Percentiles rank a stretch among this genome's conserved stretches.
Evolutionary conservation across 805 yeast species (phyloP).

Genomic region (Torulaspora indica): DNA sequence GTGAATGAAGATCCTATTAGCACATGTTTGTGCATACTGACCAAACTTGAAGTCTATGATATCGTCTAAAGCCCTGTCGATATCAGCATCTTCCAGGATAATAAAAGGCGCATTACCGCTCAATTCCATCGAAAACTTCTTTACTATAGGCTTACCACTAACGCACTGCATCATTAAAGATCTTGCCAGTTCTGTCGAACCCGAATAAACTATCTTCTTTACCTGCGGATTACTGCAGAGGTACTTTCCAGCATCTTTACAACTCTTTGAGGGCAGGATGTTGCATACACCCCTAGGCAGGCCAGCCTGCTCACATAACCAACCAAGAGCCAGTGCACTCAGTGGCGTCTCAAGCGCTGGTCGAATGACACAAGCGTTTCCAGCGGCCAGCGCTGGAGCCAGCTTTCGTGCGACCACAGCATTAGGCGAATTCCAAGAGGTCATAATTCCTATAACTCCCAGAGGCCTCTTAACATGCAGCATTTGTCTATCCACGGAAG

Average conservation of each 20-base stretch:
- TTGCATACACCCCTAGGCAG: conserved; percentile 78
- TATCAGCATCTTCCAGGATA: conserved; percentile 69
- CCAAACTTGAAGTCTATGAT: conserved; percentile 71
- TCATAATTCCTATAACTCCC: conserved; percentile 84
- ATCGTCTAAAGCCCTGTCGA: conserved; percentile 58
- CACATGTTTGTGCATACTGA: conserved; percentile 91
- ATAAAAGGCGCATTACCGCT: conserved; percentile 90
- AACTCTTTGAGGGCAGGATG: conserved; percentile 71
- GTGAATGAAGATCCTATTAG: conserved; percentile 80
- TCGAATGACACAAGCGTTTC: conserved; percentile 77
- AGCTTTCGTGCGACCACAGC: conserved; percentile 83
- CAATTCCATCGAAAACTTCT: conserved; percentile 75
- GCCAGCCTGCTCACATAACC: conserved; percentile 66
- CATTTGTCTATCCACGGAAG: conserved; percentile 50
- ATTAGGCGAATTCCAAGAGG: conserved; percentile 91
- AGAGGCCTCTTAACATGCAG: conserved; percentile 74
- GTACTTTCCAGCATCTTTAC: conserved; percentile 62
- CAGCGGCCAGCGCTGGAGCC: conserved; percentile 82
- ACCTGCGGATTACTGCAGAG: conserved; percentile 63
- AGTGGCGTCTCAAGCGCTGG: conserved; percentile 86
- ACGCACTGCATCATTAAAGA: conserved; percentile 65
- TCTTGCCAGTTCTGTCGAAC: conserved; percentile 80
- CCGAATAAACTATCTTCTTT: conserved; percentile 80
- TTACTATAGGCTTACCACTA: conserved; percentile 62
- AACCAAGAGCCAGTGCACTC: conserved; percentile 66